Percentiles rank a stretch among this genome's conserved stretches.
Evolutionary conservation across 2,329 filamentous ascomycete species (phyloP).

Genomic region (Penicillium glabrum): DNA sequence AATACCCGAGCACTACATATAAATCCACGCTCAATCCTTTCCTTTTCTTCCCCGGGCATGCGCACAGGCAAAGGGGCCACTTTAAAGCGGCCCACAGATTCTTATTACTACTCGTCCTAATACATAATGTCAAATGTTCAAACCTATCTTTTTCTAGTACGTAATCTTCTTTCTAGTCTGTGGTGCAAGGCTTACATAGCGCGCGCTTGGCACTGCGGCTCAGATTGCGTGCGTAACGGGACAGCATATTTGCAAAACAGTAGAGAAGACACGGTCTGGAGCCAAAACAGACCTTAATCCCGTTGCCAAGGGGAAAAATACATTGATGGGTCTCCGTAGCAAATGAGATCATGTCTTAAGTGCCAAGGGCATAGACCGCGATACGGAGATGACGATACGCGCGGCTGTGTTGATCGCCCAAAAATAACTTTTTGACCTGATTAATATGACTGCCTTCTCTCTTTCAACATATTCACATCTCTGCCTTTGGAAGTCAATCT

Average conservation of each 20-base stretch:
- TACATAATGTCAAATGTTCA: constrained; percentile 26
- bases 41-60: not conserved
- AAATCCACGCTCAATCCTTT: not conserved
- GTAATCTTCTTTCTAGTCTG: not conserved
- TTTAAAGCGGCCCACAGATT: not conserved
- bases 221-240: not conserved
- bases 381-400: constrained; percentile 14
- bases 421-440: constrained; percentile 20
- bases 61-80: not conserved
- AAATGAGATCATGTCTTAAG: not conserved
- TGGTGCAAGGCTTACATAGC: not conserved
- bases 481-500: not conserved
- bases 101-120: constrained; percentile 20
- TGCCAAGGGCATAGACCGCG: not conserved
- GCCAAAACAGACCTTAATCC: not conserved
- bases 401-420: constrained; percentile 26
- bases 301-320: not conserved
- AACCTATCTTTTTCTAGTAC: not conserved
- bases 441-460: constrained; percentile 21
- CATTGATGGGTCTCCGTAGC: not conserved
- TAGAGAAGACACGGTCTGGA: not conserved
- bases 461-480: not conserved
- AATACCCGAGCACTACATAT: constrained; percentile 13
- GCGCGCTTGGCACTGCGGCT: constrained; percentile 7
- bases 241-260: not conserved